These are phyloP conservation scores for Henckelia pumila DNA, from an alignment of 257 asterid genomes.

Conservation along the genomic window DNA sequence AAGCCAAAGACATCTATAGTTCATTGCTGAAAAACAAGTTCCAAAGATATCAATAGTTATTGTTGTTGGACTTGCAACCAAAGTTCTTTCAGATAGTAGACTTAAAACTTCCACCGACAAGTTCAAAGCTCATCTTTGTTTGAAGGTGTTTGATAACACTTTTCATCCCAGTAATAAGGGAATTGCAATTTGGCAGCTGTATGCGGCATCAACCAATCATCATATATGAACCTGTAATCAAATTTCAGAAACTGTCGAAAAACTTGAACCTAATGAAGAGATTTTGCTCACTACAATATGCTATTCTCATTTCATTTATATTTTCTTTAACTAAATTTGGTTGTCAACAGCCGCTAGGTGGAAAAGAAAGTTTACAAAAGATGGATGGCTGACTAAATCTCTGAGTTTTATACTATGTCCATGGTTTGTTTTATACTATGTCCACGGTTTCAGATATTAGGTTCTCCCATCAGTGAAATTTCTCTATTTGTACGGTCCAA, in stretches of 20 bases:
- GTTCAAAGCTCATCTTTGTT: constrained; percentile 73
- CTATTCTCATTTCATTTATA: no score
- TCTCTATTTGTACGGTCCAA: no score
- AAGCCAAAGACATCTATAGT: neutral
- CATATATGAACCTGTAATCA: constrained; percentile 71
- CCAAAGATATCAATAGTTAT: neutral
- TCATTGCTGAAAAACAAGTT: neutral
- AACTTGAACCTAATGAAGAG: neutral
- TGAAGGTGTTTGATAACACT: constrained; percentile 42
- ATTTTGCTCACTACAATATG: neutral
- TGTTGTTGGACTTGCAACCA: neutral
- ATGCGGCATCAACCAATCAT: constrained; percentile 90
- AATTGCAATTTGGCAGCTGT: constrained; percentile 81
- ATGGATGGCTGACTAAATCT: neutral
- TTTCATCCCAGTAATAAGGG: constrained; percentile 82
- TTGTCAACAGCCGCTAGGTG: neutral
- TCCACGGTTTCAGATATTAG: neutral
- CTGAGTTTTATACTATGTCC: no score
- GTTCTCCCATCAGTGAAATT: neutral
- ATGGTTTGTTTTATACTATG: neutral
- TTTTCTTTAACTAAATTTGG: no score
- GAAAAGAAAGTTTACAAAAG: neutral
- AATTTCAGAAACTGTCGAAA: constrained; percentile 2
- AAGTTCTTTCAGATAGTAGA: constrained; percentile 1
- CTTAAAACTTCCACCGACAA: constrained; percentile 4